phyloP scores from a whole-genome alignment of 129 eudicot genomes.

The Helianthus annuus region DNA sequence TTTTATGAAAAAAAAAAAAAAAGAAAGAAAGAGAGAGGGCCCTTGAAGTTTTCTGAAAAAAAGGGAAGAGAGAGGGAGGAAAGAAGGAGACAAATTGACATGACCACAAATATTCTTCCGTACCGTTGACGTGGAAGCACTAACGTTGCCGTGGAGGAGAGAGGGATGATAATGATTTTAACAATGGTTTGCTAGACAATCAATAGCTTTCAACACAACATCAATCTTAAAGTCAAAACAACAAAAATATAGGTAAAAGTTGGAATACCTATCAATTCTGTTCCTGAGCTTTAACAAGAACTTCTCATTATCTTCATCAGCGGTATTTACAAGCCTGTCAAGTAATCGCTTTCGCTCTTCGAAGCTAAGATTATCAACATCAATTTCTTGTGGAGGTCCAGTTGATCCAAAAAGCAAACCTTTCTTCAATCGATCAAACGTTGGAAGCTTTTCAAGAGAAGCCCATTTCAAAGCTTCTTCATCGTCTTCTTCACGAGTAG shows the following conservation, averaged over 20 bases:
- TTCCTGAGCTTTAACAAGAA: slow-evolving; percentile 62
- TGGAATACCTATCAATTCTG: slow-evolving; percentile 54
- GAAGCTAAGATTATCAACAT: slow-evolving; percentile 52
- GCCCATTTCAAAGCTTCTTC: slow-evolving; percentile 95
- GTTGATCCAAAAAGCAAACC: slow-evolving; percentile 59
- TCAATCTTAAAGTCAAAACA: neutral
- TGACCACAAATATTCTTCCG: too few species aligned
- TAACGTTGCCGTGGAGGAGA: too few species aligned
- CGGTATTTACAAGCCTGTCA: slow-evolving; percentile 55
- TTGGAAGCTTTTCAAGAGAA: slow-evolving; percentile 73
- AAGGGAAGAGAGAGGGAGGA: too few species aligned
- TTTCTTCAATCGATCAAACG: slow-evolving; percentile 65
- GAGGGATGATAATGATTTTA: too few species aligned
- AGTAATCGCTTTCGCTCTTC: slow-evolving; percentile 52
- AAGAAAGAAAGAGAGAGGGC: too few species aligned
- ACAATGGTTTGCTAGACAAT: neutral
- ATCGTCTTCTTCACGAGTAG: slow-evolving; percentile 65
- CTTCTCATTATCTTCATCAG: slow-evolving; percentile 79
- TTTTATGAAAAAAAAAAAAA: too few species aligned
- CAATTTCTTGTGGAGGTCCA: slow-evolving; percentile 56
- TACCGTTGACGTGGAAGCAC: too few species aligned
- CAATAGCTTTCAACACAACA: neutral
- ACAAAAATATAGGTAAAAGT: neutral
- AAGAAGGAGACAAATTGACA: too few species aligned
- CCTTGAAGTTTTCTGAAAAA: too few species aligned